Percentiles rank a stretch among this genome's conserved stretches.
phyloP scores from a whole-genome alignment of 805 yeast genomes.

The Lachancea fermentati region DNA sequence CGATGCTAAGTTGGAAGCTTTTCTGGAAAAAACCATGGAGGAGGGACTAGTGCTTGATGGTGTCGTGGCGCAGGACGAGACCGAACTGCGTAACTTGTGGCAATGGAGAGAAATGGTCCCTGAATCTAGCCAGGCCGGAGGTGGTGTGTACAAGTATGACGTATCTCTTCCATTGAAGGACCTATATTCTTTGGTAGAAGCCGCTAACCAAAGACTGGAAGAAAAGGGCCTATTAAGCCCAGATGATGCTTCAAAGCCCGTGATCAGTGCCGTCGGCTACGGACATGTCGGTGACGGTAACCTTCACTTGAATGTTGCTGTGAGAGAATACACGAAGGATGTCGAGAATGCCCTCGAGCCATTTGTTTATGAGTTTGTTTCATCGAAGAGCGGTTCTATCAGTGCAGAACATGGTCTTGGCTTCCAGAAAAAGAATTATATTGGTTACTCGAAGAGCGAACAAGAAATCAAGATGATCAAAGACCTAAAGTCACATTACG shows the following conservation, averaged over 20 bases:
- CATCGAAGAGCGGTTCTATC: constrained; percentile 68
- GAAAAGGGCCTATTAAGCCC: constrained; percentile 57
- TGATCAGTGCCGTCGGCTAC: constrained; percentile 85
- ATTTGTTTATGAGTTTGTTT: constrained; percentile 88
- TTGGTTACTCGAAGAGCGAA: constrained; percentile 75
- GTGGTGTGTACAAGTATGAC: constrained; percentile 97
- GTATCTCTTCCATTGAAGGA: constrained; percentile 84
- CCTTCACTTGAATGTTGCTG: constrained; percentile 88
- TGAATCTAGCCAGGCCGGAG: constrained; percentile 77
- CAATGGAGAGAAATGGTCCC: constrained; percentile 93
- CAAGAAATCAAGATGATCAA: constrained; percentile 70
- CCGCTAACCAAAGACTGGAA: constrained; percentile 54
- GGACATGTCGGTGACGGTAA: constrained; percentile 99
- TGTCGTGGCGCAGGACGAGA: constrained; percentile 90
- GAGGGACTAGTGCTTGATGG: constrained; percentile 85
- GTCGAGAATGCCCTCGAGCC: constrained; percentile 87
- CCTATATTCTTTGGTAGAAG: constrained; percentile 77
- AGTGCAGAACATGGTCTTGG: constrained; percentile 98
- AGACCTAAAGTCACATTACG: constrained; percentile 72
- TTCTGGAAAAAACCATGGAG: constrained; percentile 81
- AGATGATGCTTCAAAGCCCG: constrained; percentile 58
- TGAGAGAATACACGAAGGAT: constrained; percentile 70
- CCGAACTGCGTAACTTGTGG: constrained; percentile 82
- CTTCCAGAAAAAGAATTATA: constrained; percentile 88
- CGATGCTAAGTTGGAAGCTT: constrained; percentile 78